Evolutionary conservation across 108 stramenopile genomes (phyloP).

Genomic region (Pseudonitzschia pungens): DNA sequence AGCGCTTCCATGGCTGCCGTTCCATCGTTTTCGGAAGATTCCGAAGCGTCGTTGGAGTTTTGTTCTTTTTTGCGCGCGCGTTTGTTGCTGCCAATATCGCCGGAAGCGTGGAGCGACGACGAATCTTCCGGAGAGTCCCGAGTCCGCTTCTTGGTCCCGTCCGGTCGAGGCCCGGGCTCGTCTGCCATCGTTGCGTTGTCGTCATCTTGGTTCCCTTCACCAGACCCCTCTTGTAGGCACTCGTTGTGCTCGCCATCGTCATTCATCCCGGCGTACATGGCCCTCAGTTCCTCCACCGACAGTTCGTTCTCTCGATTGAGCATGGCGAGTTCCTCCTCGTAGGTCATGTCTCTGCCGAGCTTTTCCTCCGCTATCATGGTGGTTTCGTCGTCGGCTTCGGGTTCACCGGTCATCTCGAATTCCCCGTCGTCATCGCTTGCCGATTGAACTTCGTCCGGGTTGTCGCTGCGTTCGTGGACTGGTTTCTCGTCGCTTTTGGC

Average conservation of each 20-base stretch:
- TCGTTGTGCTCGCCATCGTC: constrained; percentile 4
- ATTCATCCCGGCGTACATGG: constrained; percentile 47
- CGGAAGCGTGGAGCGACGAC: neutral
- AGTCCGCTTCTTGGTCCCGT: constrained; percentile 2
- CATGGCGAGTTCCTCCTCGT: constrained; percentile 63
- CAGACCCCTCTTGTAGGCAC: neutral
- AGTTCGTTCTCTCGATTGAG: constrained; percentile 73
- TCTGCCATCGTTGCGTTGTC: neutral
- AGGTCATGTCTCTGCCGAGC: constrained; percentile 66
- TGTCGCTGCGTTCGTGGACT: neutral
- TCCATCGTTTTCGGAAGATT: constrained; percentile 21
- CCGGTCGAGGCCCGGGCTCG: neutral
- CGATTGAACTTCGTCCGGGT: neutral
- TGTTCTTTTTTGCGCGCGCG: neutral
- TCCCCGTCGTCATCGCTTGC: constrained; percentile 36
- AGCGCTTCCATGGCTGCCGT: constrained; percentile 37
- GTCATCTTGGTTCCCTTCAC: constrained; percentile 1
- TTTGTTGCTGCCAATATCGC: neutral
- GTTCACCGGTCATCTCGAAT: constrained; percentile 34
- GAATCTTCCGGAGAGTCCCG: neutral
- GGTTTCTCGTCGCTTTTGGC: neutral
- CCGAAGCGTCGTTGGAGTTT: constrained; percentile 1
- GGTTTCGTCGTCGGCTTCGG: constrained; percentile 66
- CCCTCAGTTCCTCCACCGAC: constrained; percentile 71
- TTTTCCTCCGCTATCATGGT: constrained; percentile 75